Evolutionary conservation across 768 basidiomycete genomes (phyloP).

Genomic region (Trametes cinnabarina): DNA sequence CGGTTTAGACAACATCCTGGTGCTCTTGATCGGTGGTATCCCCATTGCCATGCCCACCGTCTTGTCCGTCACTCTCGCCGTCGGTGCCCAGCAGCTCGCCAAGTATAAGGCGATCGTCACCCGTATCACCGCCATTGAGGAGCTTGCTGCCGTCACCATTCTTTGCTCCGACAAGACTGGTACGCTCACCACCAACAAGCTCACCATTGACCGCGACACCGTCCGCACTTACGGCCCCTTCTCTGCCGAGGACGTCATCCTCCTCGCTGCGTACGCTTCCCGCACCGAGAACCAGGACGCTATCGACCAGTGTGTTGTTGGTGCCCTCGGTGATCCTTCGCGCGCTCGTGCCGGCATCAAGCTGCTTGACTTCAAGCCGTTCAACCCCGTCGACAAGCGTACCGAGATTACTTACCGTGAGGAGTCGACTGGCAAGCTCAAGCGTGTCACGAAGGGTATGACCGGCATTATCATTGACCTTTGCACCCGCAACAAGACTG

Average conservation of each 20-base stretch:
- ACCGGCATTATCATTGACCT: slow-evolving; percentile 98
- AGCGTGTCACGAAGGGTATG: slow-evolving; percentile 99
- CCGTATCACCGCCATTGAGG: slow-evolving; percentile 98
- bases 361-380: slow-evolving; percentile 97
- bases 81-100: slow-evolving; percentile 97
- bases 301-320: slow-evolving; percentile 86
- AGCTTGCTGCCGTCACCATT: slow-evolving; percentile 97
- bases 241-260: slow-evolving; percentile 86
- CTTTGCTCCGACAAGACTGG: slow-evolving; percentile 99
- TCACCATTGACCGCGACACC: slow-evolving; percentile 92
- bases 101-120: slow-evolving; percentile 99
- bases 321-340: slow-evolving; percentile 66
- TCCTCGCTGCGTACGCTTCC: slow-evolving; percentile 92
- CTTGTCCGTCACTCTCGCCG: slow-evolving; percentile 95
- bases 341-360: slow-evolving; percentile 91
- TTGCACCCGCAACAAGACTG: slow-evolving; percentile 96
- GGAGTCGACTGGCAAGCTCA: slow-evolving; percentile 90
- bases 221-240: slow-evolving; percentile 90
- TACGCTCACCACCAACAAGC: slow-evolving; percentile 98
- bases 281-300: slow-evolving; percentile 99
- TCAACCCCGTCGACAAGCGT: slow-evolving; percentile 99
- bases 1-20: slow-evolving; percentile 96
- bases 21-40: slow-evolving; percentile 99
- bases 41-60: slow-evolving; percentile 99
- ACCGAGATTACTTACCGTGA: slow-evolving; percentile 98